phyloP scores from a whole-genome alignment of 2,329 filamentous ascomycete species.

The Cytospora schulzeri region DNA sequence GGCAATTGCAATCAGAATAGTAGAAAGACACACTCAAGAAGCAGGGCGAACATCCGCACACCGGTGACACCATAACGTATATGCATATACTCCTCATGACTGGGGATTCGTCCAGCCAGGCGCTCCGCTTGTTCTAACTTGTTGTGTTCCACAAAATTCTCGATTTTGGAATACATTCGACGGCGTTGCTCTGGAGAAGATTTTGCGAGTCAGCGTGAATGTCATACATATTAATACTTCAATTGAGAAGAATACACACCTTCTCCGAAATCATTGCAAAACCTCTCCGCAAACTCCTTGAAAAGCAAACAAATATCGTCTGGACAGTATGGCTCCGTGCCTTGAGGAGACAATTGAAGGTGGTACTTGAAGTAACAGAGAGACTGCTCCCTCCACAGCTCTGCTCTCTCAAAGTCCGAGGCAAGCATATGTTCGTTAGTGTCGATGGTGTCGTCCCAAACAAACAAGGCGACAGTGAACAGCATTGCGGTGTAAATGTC shows the following conservation, averaged over 20 bases:
- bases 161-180: slow-evolving; percentile 28
- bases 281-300: slow-evolving; percentile 28
- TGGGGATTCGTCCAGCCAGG: slow-evolving; percentile 28
- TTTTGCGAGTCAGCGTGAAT: neutral
- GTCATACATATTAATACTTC: too few relatives aligned
- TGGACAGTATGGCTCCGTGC: slow-evolving; percentile 23
- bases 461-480: slow-evolving; percentile 39
- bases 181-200: slow-evolving; percentile 20
- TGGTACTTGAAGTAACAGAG: slow-evolving; percentile 35
- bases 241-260: slow-evolving; percentile 11
- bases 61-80: slow-evolving; percentile 30
- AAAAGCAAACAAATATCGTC: slow-evolving; percentile 28
- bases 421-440: slow-evolving; percentile 38
- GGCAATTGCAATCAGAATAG: neutral
- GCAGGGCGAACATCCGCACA: slow-evolving; percentile 28
- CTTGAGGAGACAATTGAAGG: slow-evolving; percentile 32
- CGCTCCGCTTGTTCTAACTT: slow-evolving; percentile 29
- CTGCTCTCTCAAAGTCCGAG: slow-evolving; percentile 33
- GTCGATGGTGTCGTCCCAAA: slow-evolving; percentile 41
- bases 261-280: slow-evolving; percentile 24
- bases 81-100: slow-evolving; percentile 28
- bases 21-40: slow-evolving; percentile 28
- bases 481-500: slow-evolving; percentile 37
- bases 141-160: slow-evolving; percentile 27
- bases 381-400: slow-evolving; percentile 36